phyloP scores from a whole-genome alignment of 2,329 filamentous ascomycete species.

The Cladophialophora immunda region DNA sequence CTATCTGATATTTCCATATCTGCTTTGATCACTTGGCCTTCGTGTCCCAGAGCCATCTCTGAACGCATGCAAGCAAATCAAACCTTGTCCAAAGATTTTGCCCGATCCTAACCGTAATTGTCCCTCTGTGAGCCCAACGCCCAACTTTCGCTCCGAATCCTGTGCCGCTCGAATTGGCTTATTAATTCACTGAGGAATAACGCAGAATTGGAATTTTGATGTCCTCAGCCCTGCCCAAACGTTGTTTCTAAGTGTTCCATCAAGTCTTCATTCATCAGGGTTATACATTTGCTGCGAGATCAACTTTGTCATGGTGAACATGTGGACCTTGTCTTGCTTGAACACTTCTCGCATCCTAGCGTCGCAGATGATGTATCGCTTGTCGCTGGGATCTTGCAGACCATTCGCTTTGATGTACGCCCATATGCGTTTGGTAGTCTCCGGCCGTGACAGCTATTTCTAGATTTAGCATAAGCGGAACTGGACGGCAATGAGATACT shows the following conservation, averaged over 20 bases:
- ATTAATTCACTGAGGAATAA: conserved; percentile 5
- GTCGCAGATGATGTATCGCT: conserved; percentile 92
- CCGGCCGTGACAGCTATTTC: conserved; percentile 81
- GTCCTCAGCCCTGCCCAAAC: background rate
- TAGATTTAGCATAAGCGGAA: conserved; percentile 9
- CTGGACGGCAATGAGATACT: conserved; percentile 41
- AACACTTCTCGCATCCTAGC: conserved; percentile 91
- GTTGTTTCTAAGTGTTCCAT: background rate
- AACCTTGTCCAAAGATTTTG: conserved; percentile 8
- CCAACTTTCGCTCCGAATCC: conserved; percentile 6
- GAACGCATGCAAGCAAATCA: background rate
- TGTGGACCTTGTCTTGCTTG: conserved; percentile 88
- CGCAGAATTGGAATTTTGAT: conserved; percentile 2
- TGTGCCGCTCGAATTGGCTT: conserved; percentile 19
- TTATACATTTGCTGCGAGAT: conserved; percentile 89
- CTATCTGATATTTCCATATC: conserved; percentile 1
- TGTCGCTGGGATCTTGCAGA: conserved; percentile 89
- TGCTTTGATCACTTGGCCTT: background rate
- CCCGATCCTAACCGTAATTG: background rate
- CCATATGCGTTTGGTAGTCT: conserved; percentile 97
- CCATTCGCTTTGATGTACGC: conserved; percentile 88
- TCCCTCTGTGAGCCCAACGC: conserved; percentile 5
- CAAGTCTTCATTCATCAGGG: conserved; percentile 69
- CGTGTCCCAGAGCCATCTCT: background rate
- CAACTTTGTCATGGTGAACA: conserved; percentile 99